Conservation (phyloP, 2,329 filamentous ascomycete genomes). For the Claviceps cyperi region DNA sequence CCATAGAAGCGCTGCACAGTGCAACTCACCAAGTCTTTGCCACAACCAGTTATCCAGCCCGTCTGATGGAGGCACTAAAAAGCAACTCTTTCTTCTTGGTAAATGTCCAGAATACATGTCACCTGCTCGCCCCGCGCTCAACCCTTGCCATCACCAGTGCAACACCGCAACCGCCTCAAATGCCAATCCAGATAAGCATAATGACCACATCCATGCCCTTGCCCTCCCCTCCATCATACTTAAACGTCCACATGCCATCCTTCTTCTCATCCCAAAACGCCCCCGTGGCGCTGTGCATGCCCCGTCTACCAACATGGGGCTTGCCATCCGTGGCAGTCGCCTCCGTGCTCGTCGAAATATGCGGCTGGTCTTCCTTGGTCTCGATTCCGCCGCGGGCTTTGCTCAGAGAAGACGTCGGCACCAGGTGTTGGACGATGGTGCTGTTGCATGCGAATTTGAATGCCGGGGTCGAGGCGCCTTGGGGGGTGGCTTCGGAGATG, state of each 20-base stretch:
- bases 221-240: conserved; percentile 56
- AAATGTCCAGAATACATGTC: neutral
- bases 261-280: conserved; percentile 87
- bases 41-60: neutral
- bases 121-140: neutral
- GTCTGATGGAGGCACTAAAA: neutral
- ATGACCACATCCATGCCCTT: conserved; percentile 58
- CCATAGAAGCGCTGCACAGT: too few relatives aligned
- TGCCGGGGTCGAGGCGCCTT: conserved; percentile 40
- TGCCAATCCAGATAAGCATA: conserved; percentile 65
- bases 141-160: neutral
- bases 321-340: conserved; percentile 46
- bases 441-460: conserved; percentile 97
- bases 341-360: conserved; percentile 39
- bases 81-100: neutral
- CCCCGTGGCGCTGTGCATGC: conserved; percentile 77
- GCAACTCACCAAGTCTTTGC: too few relatives aligned
- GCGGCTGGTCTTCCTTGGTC: conserved; percentile 33
- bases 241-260: conserved; percentile 82
- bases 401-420: conserved; percentile 50
- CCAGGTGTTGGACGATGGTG: conserved; percentile 91
- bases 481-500: conserved; percentile 57
- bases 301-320: conserved; percentile 67
- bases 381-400: conserved; percentile 39
- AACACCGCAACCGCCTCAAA: conserved; percentile 24